Base-by-base conservation (phyloP, 768 basidiomycete genomes). In the Mrakia frigida region DNA sequence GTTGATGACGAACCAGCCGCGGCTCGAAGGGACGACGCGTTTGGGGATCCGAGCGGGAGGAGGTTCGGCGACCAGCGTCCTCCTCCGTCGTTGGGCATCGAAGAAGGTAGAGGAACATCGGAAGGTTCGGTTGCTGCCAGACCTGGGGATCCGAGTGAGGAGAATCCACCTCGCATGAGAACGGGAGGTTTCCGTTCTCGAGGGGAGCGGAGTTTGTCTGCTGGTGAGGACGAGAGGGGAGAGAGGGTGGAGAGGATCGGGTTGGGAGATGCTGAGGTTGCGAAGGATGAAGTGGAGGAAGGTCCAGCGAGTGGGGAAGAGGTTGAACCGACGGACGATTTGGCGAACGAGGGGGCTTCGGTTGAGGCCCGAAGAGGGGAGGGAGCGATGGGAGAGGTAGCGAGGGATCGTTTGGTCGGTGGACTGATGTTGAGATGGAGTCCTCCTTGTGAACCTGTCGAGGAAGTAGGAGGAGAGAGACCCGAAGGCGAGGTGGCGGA, bases 121-220 rank as follows among this genome's bases (percentile, higher is more conserved):
- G 52, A 18, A 0, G 73, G 25, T 6, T 74, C 35, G 37, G 35
- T n/a, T n/a, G n/a, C n/a, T n/a, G n/a, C n/a, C n/a, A n/a, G n/a
- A n/a, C n/a, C 35, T 25, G 18, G 23, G 28, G 31, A 41, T 23
- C 41, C 60, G 46, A 41, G 33, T 14, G 43, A 43, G 28, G 60
- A 61, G 31, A 74, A 74, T 0, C 73, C 73, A 28, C 73, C 73
- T 65, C 73, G 41, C 60, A 74, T 65, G 28, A 74, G 63, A 25
- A 74, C 73, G 21, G 60, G 73, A 23, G 60, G 33, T 35, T 60
- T 65, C 11, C 73, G 46, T 46, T 74, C 50, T n/a, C 73, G 61
- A 43, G 70, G 70, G 5, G 70, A 72, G 25, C 70, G 70, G 18
- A 70, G 61, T 37, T 31, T 46, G 43, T 46, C 43, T 46, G 43